These are phyloP conservation scores for Lachnellula subtilissima DNA, from an alignment of 2,329 filamentous ascomycete genomes.

Conservation along the genomic window DNA sequence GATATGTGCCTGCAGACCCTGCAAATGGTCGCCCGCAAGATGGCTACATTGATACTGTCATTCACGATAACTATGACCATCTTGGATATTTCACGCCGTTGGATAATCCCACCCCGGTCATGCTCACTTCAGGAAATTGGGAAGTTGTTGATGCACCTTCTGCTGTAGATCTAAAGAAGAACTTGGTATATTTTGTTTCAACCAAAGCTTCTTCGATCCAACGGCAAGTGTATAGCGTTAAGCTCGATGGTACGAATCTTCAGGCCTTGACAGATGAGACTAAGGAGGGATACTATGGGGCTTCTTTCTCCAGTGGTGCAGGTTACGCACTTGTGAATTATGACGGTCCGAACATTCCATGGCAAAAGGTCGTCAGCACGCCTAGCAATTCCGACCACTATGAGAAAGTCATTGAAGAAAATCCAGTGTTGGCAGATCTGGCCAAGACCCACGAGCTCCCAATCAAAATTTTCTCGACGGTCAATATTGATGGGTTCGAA, in stretches of 20 bases:
- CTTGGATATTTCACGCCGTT: constrained; percentile 89
- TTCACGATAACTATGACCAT: constrained; percentile 83
- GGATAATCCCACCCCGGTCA: constrained; percentile 72
- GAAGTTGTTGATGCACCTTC: constrained; percentile 85
- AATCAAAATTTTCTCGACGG: constrained; percentile 72
- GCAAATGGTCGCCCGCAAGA: constrained; percentile 70
- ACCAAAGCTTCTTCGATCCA: constrained; percentile 86
- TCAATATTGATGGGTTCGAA: constrained; percentile 76
- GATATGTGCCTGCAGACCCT: constrained; percentile 79
- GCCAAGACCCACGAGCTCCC: constrained; percentile 77
- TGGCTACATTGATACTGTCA: constrained; percentile 88
- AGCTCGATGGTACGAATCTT: constrained; percentile 71
- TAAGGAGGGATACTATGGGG: constrained; percentile 71
- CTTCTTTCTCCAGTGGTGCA: constrained; percentile 77
- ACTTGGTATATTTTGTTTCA: constrained; percentile 84
- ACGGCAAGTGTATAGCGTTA: constrained; percentile 86
- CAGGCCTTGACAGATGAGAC: constrained; percentile 68
- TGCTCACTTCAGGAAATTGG: constrained; percentile 87
- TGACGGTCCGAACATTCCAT: constrained; percentile 78
- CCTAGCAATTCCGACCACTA: constrained; percentile 62
- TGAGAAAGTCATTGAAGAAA: constrained; percentile 72
- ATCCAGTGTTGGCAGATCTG: constrained; percentile 61
- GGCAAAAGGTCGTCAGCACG: constrained; percentile 85
- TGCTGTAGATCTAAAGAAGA: constrained; percentile 76
- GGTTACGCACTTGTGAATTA: constrained; percentile 84